A percentile compares a stretch with the other conserved stretches of the same genome.
Conservation (phyloP, 1,284 basidiomycete species). For the Afroboletus lepidellus region DNA sequence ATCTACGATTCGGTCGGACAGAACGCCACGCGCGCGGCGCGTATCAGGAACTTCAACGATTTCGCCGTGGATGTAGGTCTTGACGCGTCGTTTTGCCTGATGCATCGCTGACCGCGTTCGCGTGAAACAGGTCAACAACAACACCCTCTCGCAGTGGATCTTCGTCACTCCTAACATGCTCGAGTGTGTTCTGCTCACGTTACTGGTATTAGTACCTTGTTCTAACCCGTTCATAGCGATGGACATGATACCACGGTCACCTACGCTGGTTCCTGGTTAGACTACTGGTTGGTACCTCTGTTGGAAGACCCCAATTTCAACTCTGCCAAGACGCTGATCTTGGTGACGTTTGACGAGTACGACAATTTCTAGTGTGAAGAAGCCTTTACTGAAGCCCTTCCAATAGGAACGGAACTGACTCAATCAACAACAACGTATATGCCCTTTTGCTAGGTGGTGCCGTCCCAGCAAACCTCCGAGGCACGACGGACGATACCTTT, state of each 20-base stretch:
- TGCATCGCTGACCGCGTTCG: conserved; percentile 25
- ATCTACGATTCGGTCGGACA: conserved; percentile 50
- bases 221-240: conserved; percentile 28
- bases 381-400: neutral
- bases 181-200: conserved; percentile 17
- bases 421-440: conserved; percentile 47
- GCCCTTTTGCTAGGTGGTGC: conserved; percentile 53
- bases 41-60: conserved; percentile 66
- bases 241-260: conserved; percentile 56
- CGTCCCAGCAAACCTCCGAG: conserved; percentile 43
- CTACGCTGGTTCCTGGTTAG: conserved; percentile 49
- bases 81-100: too few species aligned
- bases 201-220: conserved; percentile 41
- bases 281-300: conserved; percentile 54
- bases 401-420: conserved; percentile 47
- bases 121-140: conserved; percentile 29
- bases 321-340: conserved; percentile 49
- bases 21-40: conserved; percentile 39
- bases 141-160: conserved; percentile 57
- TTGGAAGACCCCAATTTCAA: conserved; percentile 49
- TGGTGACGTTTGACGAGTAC: conserved; percentile 52
- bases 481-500: conserved; percentile 52
- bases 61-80: neutral
- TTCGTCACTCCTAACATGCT: conserved; percentile 63
- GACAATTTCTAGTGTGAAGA: neutral